phyloP scores from a whole-genome alignment of 176 grass and related monocot genomes.

The Zoysia pacifica region DNA sequence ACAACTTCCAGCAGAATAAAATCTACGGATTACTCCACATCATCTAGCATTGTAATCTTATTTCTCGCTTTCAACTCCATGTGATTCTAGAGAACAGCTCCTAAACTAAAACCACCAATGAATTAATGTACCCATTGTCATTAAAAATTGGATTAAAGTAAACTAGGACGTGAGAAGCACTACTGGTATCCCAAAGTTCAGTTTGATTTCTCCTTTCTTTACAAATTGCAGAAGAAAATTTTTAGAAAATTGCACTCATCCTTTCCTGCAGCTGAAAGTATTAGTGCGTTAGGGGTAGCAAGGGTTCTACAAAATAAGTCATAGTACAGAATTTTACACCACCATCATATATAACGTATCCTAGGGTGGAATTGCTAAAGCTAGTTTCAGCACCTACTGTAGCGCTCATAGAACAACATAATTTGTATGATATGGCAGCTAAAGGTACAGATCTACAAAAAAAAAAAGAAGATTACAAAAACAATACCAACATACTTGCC shows the following conservation, averaged over 20 bases:
- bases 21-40: conserved; percentile 46
- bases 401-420: not conserved
- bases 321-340: not conserved
- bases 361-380: not conserved
- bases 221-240: not conserved
- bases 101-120: conserved; percentile 30
- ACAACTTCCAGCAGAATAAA: conserved; percentile 49
- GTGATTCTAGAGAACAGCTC: conserved; percentile 30
- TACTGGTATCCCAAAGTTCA: conserved; percentile 42
- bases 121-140: conserved; percentile 16
- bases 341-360: not conserved
- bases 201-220: conserved; percentile 34
- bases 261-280: not conserved
- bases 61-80: conserved; percentile 44
- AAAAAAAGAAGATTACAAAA: not conserved
- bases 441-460: not conserved
- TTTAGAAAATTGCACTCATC: not conserved
- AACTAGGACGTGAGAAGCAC: conserved; percentile 52
- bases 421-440: not conserved
- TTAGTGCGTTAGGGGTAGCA: not conserved
- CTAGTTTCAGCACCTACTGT: not conserved
- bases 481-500: not conserved
- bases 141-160: conserved; percentile 36
- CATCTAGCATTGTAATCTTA: conserved; percentile 41
- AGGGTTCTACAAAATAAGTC: conserved; percentile 2